Evolutionary conservation across 306 rosid genomes (phyloP).

Genomic region (Citrullus colocynthis): DNA sequence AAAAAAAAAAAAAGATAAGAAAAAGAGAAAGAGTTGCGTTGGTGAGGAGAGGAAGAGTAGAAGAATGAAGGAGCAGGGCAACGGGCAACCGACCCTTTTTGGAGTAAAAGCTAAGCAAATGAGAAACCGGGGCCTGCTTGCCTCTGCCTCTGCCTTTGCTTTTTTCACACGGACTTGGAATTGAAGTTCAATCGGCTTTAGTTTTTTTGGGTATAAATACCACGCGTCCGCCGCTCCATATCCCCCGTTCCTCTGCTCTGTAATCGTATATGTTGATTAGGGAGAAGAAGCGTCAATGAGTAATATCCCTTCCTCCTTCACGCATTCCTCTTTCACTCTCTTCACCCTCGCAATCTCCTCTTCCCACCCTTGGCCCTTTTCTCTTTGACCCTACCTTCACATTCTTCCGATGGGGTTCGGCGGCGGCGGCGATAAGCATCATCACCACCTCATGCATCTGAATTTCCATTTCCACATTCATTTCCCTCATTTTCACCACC

Average conservation of each 20-base stretch:
- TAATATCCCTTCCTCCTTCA: conserved; percentile 82
- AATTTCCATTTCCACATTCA: conserved; percentile 58
- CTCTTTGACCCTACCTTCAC: conserved; percentile 16
- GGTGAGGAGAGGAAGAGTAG: not conserved
- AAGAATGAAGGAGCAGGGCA: not conserved
- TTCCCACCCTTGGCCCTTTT: conserved; percentile 93
- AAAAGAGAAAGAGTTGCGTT: not conserved
- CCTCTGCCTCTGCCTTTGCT: not conserved
- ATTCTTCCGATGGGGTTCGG: conserved; percentile 22
- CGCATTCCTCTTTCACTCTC: conserved; percentile 54
- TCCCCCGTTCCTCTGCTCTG: not conserved
- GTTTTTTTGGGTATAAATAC: not conserved
- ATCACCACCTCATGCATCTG: conserved; percentile 10
- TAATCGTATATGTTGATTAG: not conserved
- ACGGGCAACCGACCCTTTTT: not conserved
- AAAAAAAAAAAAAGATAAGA: no score
- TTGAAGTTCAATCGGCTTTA: not conserved
- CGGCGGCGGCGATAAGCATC: not conserved
- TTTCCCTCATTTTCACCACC: conserved; percentile 24
- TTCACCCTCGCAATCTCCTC: conserved; percentile 75
- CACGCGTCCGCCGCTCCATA: no score
- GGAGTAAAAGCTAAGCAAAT: not conserved
- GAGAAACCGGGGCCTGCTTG: not conserved
- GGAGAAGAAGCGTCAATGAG: conserved; percentile 28
- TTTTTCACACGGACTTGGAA: not conserved